Evolutionary conservation across 805 yeast species (phyloP), one percentile per base, ranked within the genome.

Genomic region (Starmerella potacharoeniae): DNA sequence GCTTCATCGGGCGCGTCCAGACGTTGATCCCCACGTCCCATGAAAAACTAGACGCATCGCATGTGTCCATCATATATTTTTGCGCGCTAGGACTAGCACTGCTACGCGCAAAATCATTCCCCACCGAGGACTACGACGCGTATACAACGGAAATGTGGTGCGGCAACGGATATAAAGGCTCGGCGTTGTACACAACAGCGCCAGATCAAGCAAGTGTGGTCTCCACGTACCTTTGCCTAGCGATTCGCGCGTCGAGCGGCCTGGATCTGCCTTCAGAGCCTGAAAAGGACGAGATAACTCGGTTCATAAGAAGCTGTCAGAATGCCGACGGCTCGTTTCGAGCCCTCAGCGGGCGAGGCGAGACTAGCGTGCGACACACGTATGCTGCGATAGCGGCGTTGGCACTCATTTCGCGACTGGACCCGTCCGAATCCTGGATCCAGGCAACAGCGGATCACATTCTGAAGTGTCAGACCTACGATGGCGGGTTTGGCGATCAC

Each of bases 161-260:
- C n/a, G 59, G 58, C 30, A 34, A 40, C 47, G 62, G 62, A 3
- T 59, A 53, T 45, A 43, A 43, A 31, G 55, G 50, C 36, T 52
- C 56, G 11, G 30, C 41, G 10, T 41, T 51, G 14, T 56, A 54
- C 47, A 11, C 11, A 9, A 14, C 43, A 22, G 35, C 42, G 4
- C 28, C 34, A 4, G 51, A 34, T 16, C 29, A 35, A 8, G 40
- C 61, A 7, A 54, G 53, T 33, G 41, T 58, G 3, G 43, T 56
- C 6, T 80, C 89, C 6, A 89, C 96, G 0, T 80, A 82, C 60
- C 85, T 89, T 69, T 90, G 87, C 1, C 67, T 89, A 36, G 76
- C 79, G 37, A 71, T 76, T 10, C 70, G 55, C 30, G 43, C 31
- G 7, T 53, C 55, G 56, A 34, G 85, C 40, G 65, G 42, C 10